Percentiles rank a stretch among this genome's conserved stretches.
phyloP scores from a whole-genome alignment of 129 eudicot genomes.

The Chrysanthemum seticuspe region DNA sequence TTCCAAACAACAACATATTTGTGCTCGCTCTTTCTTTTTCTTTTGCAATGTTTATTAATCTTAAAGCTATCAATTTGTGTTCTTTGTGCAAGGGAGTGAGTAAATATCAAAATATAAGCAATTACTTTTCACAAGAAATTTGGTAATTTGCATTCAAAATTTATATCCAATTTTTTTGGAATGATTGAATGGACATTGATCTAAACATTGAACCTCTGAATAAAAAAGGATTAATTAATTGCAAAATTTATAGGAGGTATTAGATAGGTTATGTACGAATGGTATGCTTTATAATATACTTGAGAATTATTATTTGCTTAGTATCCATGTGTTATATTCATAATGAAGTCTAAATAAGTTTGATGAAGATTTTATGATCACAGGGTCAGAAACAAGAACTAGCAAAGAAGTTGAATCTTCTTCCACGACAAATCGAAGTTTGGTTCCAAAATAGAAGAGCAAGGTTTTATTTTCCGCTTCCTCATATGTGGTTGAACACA shows the following conservation, averaged over 20 bases:
- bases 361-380: slow-evolving; percentile 1
- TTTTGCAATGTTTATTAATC: not conserved
- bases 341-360: not conserved
- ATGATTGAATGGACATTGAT: not conserved
- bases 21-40: not conserved
- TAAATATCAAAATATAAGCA: not conserved
- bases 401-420: slow-evolving; percentile 54
- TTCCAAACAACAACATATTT: not conserved
- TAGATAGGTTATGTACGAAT: no score
- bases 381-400: slow-evolving; percentile 63
- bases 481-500: not conserved
- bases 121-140: not conserved
- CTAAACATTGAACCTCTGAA: not conserved
- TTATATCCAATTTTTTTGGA: not conserved
- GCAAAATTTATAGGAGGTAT: no score
- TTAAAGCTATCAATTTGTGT: not conserved
- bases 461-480: slow-evolving; percentile 31
- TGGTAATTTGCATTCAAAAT: not conserved
- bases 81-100: not conserved
- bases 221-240: no score
- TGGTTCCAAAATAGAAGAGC: slow-evolving; percentile 80
- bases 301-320: no score
- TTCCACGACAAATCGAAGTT: slow-evolving; percentile 76
- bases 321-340: no score
- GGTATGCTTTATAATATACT: no score